Evolutionary conservation across 768 basidiomycete species (phyloP), one percentile per base, ranked within the genome.

Genomic region (Boletus vermiculosoides): DNA sequence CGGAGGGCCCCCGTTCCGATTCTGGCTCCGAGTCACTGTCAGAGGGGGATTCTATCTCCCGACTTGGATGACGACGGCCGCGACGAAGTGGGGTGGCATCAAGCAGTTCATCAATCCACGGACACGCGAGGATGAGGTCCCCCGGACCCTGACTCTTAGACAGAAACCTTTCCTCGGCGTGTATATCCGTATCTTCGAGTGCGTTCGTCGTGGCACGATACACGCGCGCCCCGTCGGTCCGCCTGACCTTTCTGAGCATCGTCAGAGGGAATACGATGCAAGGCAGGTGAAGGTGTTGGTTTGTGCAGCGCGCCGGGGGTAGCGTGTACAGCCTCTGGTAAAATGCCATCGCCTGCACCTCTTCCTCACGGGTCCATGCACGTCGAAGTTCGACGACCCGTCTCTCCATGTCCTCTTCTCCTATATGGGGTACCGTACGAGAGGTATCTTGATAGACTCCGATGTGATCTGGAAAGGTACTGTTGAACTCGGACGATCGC

Each of bases 401-500:
- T 30, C 15, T 55, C 42, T 55, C 59, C 59, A 58, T 57, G 5
- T 49, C 55, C 5, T 45, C 57, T 37, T 31, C 42, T 16, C 15
- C 50, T 22, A 69, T 31, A 37, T n/a, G 41, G 1, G 53, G n/a
- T 11, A 62, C 20, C 11, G 44, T 66, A 3, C 0, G 48, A 10
- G 28, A 23, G 0, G 53, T 28, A 5, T 41, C 42, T 39, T 53
- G 49, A 18, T 66, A 66, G 16, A 57, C 65, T 5, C 23, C 42
- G 44, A 67, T 56, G 11, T 58, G 49, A 20, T 57, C 50, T 5
- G 66, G 66, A 54, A 67, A 60, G 15, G 63, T 28, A 3, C 60
- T 67, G 40, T 67, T 67, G 57, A 60, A 67, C 46, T 50, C 16
- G 52, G 63, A 67, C 15, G 66, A 57, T 18, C 20, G 45, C 0